phyloP scores from a whole-genome alignment of 768 basidiomycete genomes.

The Mycena metata region DNA sequence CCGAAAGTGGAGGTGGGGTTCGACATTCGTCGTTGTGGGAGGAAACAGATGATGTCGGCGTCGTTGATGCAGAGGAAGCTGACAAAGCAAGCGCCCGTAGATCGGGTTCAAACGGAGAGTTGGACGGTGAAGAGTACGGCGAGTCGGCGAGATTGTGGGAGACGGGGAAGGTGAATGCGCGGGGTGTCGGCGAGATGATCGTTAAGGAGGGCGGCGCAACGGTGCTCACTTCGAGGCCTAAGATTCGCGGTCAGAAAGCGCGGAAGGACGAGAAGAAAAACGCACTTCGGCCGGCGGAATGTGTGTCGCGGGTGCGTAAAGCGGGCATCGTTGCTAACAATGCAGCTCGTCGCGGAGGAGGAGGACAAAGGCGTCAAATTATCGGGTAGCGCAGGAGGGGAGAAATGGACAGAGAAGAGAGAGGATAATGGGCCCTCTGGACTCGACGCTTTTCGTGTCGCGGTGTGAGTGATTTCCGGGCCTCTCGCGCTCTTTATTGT shows the following conservation, averaged over 20 bases:
- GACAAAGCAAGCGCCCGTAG: constrained; percentile 64
- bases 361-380: constrained; percentile 28
- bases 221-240: constrained; percentile 34
- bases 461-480: constrained; percentile 2
- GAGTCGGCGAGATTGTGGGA: constrained; percentile 74
- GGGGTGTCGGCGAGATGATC: constrained; percentile 80
- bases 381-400: constrained; percentile 27
- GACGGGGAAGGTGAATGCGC: constrained; percentile 78
- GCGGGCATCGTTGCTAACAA: constrained; percentile 73
- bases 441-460: neutral
- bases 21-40: constrained; percentile 60
- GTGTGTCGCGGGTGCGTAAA: constrained; percentile 83
- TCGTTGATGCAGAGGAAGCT: constrained; percentile 45
- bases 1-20: constrained; percentile 53
- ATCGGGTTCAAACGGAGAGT: constrained; percentile 83
- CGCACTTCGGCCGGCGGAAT: constrained; percentile 46
- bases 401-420: constrained; percentile 11
- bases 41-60: constrained; percentile 51
- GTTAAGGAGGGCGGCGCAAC: constrained; percentile 54
- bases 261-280: constrained; percentile 19
- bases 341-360: constrained; percentile 15
- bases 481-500: too few species aligned
- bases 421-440: neutral
- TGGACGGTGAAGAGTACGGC: constrained; percentile 75
- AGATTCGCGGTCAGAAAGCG: neutral